Base-by-base conservation (phyloP, 306 rosid genomes). In the Vigna angularis region DNA sequence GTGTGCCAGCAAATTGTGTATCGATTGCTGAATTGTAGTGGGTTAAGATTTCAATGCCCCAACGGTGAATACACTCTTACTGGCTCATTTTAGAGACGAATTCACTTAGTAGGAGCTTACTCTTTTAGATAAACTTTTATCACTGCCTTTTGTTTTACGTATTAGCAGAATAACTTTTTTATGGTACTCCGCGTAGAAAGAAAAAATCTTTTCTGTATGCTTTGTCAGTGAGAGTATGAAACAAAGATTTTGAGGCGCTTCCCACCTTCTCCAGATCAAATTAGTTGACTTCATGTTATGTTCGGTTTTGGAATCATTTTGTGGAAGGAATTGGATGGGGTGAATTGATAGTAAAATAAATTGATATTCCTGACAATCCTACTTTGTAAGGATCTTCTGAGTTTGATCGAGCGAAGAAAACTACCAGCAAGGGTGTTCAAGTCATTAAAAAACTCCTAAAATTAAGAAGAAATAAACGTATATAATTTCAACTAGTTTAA, bases 221-320 rank as follows among this genome's bases (percentile, higher is more conserved):
- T 10, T 6, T 62, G 11, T 47, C 55, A 45, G 75, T 59, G 28
- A 44, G 34, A 66, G 26, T 56, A 28, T 34, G 55, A 36, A 32
- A 20, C 14, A 20, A 47, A 9, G 4, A 16, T 48, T 58, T 1
- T 1, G 36, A 47, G 28, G 38, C 61, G 58, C 45, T 20, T 20
- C 7, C 7, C 9, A 40, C 45, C 45, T 40, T 8, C 12, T 40
- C 11, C 9, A 70, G 51, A 20, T 36, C 55, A 40, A 18, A 12
- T 32, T 59, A 70, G 32, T 58, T 30, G 64, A 47, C 20, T 65
- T 48, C 38, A 6, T 70, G 45, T 51, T 20, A 7, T 14, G 32
- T 47, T 69, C 9, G 40, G 38, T 45, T 57, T 28, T 78, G 48
- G 28, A 69, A 69, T 78, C 40, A 44, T 68, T 57, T 30, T 56